Evolutionary conservation across 208 protist genomes (phyloP), one percentile per base, ranked within the genome.

Genomic region (Acanthamoeba sp.): DNA sequence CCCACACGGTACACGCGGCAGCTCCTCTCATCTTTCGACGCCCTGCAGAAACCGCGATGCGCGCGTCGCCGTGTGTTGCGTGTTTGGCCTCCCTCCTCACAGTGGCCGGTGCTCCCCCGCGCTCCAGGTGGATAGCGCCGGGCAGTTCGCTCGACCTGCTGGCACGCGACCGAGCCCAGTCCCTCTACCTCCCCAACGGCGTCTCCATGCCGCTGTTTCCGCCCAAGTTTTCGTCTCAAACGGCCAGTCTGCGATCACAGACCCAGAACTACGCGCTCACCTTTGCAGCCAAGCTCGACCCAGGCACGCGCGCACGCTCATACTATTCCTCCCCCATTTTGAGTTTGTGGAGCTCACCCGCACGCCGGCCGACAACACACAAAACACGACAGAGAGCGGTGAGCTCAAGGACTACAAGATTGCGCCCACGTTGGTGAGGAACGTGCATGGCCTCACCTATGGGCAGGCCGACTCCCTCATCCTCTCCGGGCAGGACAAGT

Each of bases 1-100:
- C 85, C 85, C 32, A 91, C 78, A 20, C 29, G 78, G 78, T 87
- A 87, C 24, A n/a, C n/a, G n/a, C n/a, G n/a, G n/a, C n/a, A n/a
- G n/a, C n/a, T n/a, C n/a, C n/a, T n/a, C n/a, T n/a, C n/a, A n/a
- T n/a, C n/a, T n/a, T n/a, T n/a, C n/a, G n/a, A n/a, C n/a, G n/a
- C n/a, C n/a, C n/a, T n/a, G n/a, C n/a, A n/a, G n/a, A n/a, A n/a
- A n/a, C n/a, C n/a, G n/a, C n/a, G n/a, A n/a, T n/a, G n/a, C n/a
- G n/a, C n/a, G n/a, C n/a, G n/a, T n/a, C n/a, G n/a, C n/a, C n/a
- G n/a, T n/a, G n/a, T n/a, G n/a, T n/a, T n/a, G n/a, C n/a, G n/a
- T n/a, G n/a, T n/a, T n/a, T n/a, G n/a, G n/a, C n/a, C n/a, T n/a
- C n/a, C n/a, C n/a, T n/a, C n/a, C n/a, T n/a, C n/a, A n/a, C n/a